These are phyloP conservation scores for Trichophyton rubrum DNA, from an alignment of 2,329 filamentous ascomycete genomes.

Conservation along the genomic window DNA sequence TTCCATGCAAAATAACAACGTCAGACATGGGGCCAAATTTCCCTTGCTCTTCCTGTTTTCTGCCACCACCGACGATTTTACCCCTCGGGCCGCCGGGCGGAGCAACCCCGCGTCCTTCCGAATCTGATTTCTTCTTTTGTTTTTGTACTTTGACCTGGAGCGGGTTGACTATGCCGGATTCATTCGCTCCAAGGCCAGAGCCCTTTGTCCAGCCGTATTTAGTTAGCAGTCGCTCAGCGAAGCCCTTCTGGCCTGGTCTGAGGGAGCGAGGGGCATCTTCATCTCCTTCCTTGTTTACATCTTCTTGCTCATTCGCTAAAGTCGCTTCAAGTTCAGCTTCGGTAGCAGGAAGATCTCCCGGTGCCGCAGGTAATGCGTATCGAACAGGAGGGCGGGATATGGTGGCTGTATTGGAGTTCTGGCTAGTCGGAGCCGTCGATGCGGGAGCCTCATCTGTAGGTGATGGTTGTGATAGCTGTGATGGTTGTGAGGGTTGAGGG, in stretches of 20 bases:
- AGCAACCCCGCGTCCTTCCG: conserved; percentile 65
- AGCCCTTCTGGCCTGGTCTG: conserved; percentile 68
- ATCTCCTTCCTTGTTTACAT: conserved; percentile 24
- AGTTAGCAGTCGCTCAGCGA: conserved; percentile 75
- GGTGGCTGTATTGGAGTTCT: conserved; percentile 37
- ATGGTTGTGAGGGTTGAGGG: background rate
- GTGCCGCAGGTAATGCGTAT: conserved; percentile 47
- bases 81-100: conserved; percentile 54
- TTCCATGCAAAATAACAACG: conserved; percentile 69
- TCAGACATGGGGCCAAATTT: conserved; percentile 64
- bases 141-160: conserved; percentile 77
- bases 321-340: conserved; percentile 41
- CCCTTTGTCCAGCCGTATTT: conserved; percentile 93
- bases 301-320: conserved; percentile 27
- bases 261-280: conserved; percentile 42
- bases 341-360: conserved; percentile 41
- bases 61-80: conserved; percentile 68
- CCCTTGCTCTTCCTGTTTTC: conserved; percentile 39
- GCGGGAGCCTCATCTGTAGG: conserved; percentile 10
- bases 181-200: conserved; percentile 69
- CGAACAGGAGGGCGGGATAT: conserved; percentile 70
- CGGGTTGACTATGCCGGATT: conserved; percentile 72
- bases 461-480: conserved; percentile 11
- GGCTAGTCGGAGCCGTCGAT: conserved; percentile 20
- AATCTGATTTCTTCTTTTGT: conserved; percentile 63